Percentiles rank a stretch among this genome's conserved stretches.
These are phyloP conservation scores for Debaryomyces udenii DNA, from an alignment of 1,139 yeast species.

Conservation along the genomic window DNA sequence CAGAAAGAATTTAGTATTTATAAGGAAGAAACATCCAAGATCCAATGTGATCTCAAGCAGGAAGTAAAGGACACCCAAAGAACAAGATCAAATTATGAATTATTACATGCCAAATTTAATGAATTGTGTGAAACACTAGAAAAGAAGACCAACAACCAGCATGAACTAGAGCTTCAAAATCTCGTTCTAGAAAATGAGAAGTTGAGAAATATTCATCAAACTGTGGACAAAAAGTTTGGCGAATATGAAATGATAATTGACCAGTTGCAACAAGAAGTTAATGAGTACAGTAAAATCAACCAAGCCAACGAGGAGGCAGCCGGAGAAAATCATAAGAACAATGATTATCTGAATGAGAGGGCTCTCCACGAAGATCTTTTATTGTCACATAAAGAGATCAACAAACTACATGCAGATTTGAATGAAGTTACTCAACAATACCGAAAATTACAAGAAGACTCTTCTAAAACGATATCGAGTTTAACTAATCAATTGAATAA, in stretches of 20 bases:
- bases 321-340: conserved; percentile 10
- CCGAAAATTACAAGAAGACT: conserved; percentile 27
- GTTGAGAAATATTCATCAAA: conserved; percentile 17
- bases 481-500: conserved; percentile 32
- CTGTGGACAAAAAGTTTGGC: conserved; percentile 29
- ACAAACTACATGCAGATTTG: conserved; percentile 25
- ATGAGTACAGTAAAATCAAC: conserved; percentile 23
- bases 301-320: conserved; percentile 1
- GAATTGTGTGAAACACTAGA: conserved; percentile 22
- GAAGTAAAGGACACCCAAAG: conserved; percentile 29
- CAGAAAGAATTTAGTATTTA: conserved; percentile 28
- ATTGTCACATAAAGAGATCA: conserved; percentile 28
- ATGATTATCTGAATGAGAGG: not conserved
- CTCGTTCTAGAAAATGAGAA: conserved; percentile 27
- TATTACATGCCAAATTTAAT: conserved; percentile 24
- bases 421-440: conserved; percentile 22
- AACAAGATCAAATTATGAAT: conserved; percentile 23
- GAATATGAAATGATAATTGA: conserved; percentile 37
- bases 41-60: conserved; percentile 25
- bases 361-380: conserved; percentile 22
- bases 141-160: conserved; percentile 9
- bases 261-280: conserved; percentile 36
- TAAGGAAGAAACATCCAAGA: conserved; percentile 23
- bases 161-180: conserved; percentile 16
- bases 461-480: conserved; percentile 29